Percentiles rank a stretch among this genome's conserved stretches.
Conservation (phyloP, 257 asterid species). For the Echites panduratus region DNA sequence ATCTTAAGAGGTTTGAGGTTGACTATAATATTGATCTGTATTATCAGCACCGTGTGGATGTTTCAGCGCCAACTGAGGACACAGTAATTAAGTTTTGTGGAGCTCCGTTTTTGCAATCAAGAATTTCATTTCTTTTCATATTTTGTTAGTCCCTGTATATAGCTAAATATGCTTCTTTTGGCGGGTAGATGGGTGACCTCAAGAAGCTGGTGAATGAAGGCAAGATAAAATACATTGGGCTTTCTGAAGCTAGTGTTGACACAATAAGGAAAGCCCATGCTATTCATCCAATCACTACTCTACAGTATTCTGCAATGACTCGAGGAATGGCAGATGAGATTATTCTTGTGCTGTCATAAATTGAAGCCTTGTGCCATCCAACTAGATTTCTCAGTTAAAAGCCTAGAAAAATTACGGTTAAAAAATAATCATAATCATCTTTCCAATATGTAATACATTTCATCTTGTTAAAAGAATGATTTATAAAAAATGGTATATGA, state of each 20-base stretch:
- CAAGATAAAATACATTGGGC: conserved; percentile 43
- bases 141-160: too few species aligned
- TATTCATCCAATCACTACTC: conserved; percentile 50
- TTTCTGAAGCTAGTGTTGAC: conserved; percentile 51
- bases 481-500: too few species aligned
- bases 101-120: not conserved
- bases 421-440: too few species aligned
- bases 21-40: conserved; percentile 56
- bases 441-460: too few species aligned
- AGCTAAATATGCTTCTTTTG: not conserved
- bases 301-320: conserved; percentile 51
- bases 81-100: conserved; percentile 36
- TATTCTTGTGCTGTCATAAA: conserved; percentile 28
- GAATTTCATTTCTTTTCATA: too few species aligned
- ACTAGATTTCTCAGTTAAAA: not conserved
- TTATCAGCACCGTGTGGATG: conserved; percentile 42
- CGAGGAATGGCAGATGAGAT: conserved; percentile 48
- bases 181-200: conserved; percentile 41
- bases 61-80: conserved; percentile 49
- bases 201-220: conserved; percentile 57
- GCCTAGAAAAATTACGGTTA: too few species aligned
- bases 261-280: conserved; percentile 54
- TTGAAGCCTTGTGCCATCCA: not conserved
- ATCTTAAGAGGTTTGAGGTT: conserved; percentile 43
- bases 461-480: too few species aligned